These are phyloP conservation scores for Cadophora luteo-olivacea DNA, from an alignment of 2,329 filamentous ascomycete genomes.

Conservation along the genomic window DNA sequence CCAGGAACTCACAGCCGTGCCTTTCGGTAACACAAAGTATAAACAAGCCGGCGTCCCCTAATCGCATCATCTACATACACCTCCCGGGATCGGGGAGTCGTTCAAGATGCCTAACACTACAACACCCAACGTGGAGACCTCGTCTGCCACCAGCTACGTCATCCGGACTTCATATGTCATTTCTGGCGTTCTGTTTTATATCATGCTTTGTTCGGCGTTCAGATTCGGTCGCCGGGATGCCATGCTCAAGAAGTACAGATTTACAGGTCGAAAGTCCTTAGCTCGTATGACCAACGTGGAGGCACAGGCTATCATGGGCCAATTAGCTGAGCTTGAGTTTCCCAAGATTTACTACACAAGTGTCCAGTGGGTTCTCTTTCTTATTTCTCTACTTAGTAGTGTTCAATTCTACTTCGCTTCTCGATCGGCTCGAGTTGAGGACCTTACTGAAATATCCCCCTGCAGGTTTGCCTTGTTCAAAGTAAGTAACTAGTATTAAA, in stretches of 20 bases:
- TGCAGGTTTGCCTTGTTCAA: slow-evolving; percentile 53
- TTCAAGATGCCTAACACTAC: slow-evolving; percentile 3
- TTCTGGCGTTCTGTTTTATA: slow-evolving; percentile 25
- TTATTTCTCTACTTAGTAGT: too few species aligned
- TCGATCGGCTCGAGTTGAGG: background rate
- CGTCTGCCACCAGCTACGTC: background rate
- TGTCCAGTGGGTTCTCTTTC: slow-evolving; percentile 54
- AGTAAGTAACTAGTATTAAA: slow-evolving; percentile 44
- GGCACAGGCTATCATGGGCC: slow-evolving; percentile 56
- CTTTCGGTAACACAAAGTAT: too few species aligned
- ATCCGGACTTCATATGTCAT: slow-evolving; percentile 22
- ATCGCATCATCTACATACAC: too few species aligned
- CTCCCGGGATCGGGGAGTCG: background rate
- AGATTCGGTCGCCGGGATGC: slow-evolving; percentile 48
- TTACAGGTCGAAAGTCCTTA: slow-evolving; percentile 52
- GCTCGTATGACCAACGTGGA: slow-evolving; percentile 60
- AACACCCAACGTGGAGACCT: background rate
- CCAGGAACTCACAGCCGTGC: too few species aligned
- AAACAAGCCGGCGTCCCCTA: too few species aligned
- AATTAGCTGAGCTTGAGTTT: slow-evolving; percentile 59
- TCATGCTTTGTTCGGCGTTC: slow-evolving; percentile 40
- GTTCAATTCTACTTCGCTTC: background rate
- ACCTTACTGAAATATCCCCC: background rate
- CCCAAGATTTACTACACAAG: slow-evolving; percentile 57
- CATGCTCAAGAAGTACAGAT: slow-evolving; percentile 51